Percentiles rank a stretch among this genome's conserved stretches.
Evolutionary conservation across 2,329 filamentous ascomycete genomes (phyloP).

Genomic region (Pochonia chlamydosporia): DNA sequence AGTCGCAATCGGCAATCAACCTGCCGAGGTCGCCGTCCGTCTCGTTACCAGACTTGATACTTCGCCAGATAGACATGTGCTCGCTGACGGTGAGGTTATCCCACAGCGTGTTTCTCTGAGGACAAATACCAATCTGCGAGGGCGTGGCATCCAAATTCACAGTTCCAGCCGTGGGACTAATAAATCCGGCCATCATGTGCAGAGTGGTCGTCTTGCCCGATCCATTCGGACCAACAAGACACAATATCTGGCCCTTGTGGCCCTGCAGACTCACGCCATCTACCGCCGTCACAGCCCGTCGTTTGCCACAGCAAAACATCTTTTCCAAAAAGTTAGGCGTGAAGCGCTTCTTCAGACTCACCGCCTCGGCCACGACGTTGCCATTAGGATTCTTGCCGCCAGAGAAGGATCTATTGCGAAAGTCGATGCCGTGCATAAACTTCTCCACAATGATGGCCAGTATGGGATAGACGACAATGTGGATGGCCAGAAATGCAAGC

Average conservation of each 20-base stretch:
- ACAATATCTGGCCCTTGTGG: constrained; percentile 55
- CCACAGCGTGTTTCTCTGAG: constrained; percentile 65
- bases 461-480: constrained; percentile 26
- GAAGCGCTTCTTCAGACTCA: constrained; percentile 28
- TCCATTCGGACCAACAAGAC: constrained; percentile 64
- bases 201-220: constrained; percentile 67
- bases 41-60: constrained; percentile 42
- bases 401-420: constrained; percentile 18
- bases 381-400: constrained; percentile 9
- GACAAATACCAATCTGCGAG: constrained; percentile 49
- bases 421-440: constrained; percentile 27
- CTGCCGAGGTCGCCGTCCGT: constrained; percentile 42
- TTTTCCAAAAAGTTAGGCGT: constrained; percentile 20
- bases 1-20: constrained; percentile 53
- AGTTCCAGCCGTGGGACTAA: constrained; percentile 51
- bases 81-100: constrained; percentile 59
- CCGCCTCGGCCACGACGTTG: constrained; percentile 12
- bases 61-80: constrained; percentile 58
- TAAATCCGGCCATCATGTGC: constrained; percentile 63
- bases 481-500: constrained; percentile 24
- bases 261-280: constrained; percentile 54
- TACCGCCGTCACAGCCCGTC: constrained; percentile 45
- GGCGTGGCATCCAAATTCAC: constrained; percentile 50
- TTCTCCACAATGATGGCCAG: constrained; percentile 26
- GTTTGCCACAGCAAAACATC: constrained; percentile 22